Base-by-base conservation (phyloP, 169 alveolate species). In the Hepatocystis sp. region DNA sequence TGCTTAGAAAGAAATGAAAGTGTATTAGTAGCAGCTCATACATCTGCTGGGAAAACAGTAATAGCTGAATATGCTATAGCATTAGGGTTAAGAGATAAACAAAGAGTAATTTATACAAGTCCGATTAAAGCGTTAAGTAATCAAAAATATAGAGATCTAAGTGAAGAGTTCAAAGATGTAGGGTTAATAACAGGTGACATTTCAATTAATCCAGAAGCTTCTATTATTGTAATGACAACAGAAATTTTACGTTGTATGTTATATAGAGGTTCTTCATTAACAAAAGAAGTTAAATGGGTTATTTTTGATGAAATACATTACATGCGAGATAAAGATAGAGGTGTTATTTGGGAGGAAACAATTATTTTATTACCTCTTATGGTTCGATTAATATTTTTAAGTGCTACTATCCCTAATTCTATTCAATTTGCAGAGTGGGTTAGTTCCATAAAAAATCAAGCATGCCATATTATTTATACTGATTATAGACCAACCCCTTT, bases 291-390 rank as follows among this genome's bases (percentile, higher is more conserved):
- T 56, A 90, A 89, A 58, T 97, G 99, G 98, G 99, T 98, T 19
- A 95, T 97, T 23, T 97, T 97, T 84, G 99, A 98, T 94, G 99
- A 99, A 93, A 98, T 99, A 17, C 99, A 99, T 94, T 99, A 99
- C 95, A 98, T 99, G 99, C 94, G 99, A 68, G 99, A 99, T 90
- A 95, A 98, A 71, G 99, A 99, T 84, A 93, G 99, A 66, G 99
- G 99, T 2, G 99, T 98, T 49, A 99, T 99, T 7, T 99, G 99
- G 99, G 99, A 99, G 92, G 99, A 98, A 86, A 98, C 99, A 1
- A 97, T 99, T 67, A 98, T 98, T 81, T 91, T 98, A 56, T 93
- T 97, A 5, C 99, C 99, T 30, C 91, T 94, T 46, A 94, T 96
- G 47, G 98, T 97, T 32, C 96, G 98, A 66, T 93, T 98, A 76